Evolutionary conservation across 169 alveolate genomes (phyloP).

Genomic region (Plasmodium billcollinsi): DNA sequence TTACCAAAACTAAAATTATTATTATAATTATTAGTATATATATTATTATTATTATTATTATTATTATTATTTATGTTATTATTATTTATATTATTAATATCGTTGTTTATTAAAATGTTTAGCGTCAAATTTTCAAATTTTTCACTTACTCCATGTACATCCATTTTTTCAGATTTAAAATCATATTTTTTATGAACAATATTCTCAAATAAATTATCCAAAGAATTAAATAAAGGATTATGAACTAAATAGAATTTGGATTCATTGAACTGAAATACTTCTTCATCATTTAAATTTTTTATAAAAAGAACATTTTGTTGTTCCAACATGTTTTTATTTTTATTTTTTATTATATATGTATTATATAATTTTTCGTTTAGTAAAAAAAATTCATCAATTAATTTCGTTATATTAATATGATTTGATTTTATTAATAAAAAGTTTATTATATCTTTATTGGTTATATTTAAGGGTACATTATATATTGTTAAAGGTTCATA

Average conservation of each 20-base stretch:
- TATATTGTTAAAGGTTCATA: constrained; percentile 24
- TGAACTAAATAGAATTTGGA: constrained; percentile 45
- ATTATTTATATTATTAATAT: not conserved
- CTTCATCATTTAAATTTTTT: not conserved
- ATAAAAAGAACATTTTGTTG: constrained; percentile 38
- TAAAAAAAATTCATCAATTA: constrained; percentile 47
- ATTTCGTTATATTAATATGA: constrained; percentile 32
- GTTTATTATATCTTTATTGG: constrained; percentile 64
- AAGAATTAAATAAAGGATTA: constrained; percentile 24
- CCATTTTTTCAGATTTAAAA: constrained; percentile 54
- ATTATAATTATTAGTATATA: not conserved
- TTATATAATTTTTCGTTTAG: constrained; percentile 34
- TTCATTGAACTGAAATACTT: constrained; percentile 31
- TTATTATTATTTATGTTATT: too few species aligned
- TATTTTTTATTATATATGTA: not conserved
- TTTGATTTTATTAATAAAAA: constrained; percentile 62
- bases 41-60: too few species aligned
- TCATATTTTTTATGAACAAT: constrained; percentile 46
- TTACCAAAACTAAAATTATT: constrained; percentile 22
- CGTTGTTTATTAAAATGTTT: not conserved
- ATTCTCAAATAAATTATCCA: constrained; percentile 48
- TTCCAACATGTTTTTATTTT: constrained; percentile 12
- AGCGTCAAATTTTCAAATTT: constrained; percentile 9
- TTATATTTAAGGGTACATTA: constrained; percentile 72
- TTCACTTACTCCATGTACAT: constrained; percentile 5